A percentile compares a stretch with the other conserved stretches of the same genome.
These are phyloP conservation scores for Metarhizium rileyi DNA, from an alignment of 2,329 filamentous ascomycete species.

Conservation along the genomic window DNA sequence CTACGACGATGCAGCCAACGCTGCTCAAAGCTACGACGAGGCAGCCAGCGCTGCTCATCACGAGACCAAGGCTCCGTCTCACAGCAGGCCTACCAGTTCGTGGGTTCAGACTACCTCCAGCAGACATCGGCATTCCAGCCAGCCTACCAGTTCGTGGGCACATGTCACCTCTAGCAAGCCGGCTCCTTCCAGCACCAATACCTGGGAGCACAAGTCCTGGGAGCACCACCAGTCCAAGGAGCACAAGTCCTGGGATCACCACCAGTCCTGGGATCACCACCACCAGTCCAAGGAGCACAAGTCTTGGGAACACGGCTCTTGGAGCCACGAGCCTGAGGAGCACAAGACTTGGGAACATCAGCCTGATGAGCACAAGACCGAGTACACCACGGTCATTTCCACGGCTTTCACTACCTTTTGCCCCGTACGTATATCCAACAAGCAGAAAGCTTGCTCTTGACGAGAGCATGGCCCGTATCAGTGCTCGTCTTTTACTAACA, in stretches of 20 bases:
- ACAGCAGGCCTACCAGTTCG: no score
- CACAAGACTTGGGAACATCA: not conserved
- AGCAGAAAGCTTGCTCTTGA: not conserved
- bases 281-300: no score
- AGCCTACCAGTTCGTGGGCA: no score
- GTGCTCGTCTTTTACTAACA: not conserved
- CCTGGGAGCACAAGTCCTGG: not conserved
- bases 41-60: no score
- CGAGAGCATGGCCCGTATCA: not conserved
- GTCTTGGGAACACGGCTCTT: no score
- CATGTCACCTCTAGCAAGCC: not conserved
- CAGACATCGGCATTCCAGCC: no score
- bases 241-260: slow-evolving; percentile 8
- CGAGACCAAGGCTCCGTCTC: no score
- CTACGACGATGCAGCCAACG: no score
- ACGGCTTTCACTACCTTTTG: slow-evolving; percentile 33
- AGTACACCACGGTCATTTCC: slow-evolving; percentile 27
- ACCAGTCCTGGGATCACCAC: no score
- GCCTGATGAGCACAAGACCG: slow-evolving; percentile 7
- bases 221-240: not conserved
- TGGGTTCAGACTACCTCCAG: no score
- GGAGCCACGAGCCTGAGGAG: no score
- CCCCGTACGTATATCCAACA: slow-evolving; percentile 24
- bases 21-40: no score
- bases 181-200: not conserved